These are phyloP conservation scores for Leishmania arabica DNA, from an alignment of 208 protist genomes.

Conservation along the genomic window DNA sequence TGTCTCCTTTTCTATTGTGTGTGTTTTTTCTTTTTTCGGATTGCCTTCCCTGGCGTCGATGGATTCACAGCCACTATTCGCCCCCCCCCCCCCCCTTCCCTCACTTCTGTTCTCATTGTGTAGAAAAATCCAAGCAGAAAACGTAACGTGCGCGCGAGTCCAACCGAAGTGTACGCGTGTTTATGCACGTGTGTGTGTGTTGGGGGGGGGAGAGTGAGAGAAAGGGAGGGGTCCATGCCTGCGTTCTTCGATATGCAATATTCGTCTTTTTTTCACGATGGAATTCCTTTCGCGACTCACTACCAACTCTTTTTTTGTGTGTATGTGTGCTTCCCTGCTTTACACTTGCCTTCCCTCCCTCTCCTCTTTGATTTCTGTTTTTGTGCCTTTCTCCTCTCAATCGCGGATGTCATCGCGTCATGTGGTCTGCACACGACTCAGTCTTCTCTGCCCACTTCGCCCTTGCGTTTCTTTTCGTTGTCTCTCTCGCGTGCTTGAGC, in stretches of 20 bases:
- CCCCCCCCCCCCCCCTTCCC: too few relatives aligned
- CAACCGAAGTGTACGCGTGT: background rate
- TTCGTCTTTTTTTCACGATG: background rate
- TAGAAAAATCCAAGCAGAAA: background rate
- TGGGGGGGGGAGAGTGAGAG: background rate
- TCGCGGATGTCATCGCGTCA: background rate
- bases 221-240: background rate
- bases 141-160: background rate
- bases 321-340: background rate
- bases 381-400: background rate
- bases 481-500: too few relatives aligned
- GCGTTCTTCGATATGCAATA: background rate
- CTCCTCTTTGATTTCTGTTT: too few relatives aligned
- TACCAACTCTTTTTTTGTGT: background rate
- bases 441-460: background rate
- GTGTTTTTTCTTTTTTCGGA: background rate
- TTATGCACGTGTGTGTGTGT: background rate
- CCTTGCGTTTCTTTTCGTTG: background rate
- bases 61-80: background rate
- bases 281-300: background rate
- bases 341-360: background rate
- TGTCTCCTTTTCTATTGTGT: background rate
- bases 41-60: background rate
- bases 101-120: background rate
- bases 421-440: background rate